Base-by-base conservation (phyloP, 2,329 filamentous ascomycete species). In the Colletotrichum brevisporum region DNA sequence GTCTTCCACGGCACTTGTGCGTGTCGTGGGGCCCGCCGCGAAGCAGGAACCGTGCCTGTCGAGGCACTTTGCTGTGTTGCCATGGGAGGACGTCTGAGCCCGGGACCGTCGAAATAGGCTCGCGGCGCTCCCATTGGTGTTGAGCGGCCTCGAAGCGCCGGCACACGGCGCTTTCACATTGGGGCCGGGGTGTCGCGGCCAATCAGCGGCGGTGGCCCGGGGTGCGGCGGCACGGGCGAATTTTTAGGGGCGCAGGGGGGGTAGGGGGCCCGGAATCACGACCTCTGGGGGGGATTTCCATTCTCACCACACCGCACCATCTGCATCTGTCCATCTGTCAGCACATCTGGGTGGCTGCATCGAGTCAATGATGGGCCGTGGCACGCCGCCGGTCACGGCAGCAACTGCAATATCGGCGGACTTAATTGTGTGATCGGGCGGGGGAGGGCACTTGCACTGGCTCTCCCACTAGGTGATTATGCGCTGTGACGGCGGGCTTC, bases 91-190 rank as follows among this genome's bases (percentile, higher is more conserved):
- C 2, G 58, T 16, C 60, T 54, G 59, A 43, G 55, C 53, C 68
- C 47, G 36, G 16, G 66, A 58, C 41, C 50, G 62, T 67, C 62
- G 45, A 67, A 52, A 63, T 58, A 61, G 66, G 61, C 52, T 70
- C 52, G 47, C 43, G 57, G 39, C 54, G 53, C 48, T 69, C 26
- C 47, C 55, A 72, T 72, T 72, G 71, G 70, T 47, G 70, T 58
- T 58, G 55, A 58, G 41, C 36, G 41, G 39, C 51, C 70, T 72
- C 63, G 70, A 72, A 72, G 71, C 71, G 71, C 71, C 62, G 63
- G 60, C 53, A 62, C 50, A 62, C 54, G 58, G 70, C 71, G 69
- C 67, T 63, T 70, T 71, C 59, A 71, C 63, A 61, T 69, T 56
- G 48, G 52, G 47, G 58, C 69, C 63, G 61, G 71, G 58, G 45